Conservation (phyloP, 1,284 basidiomycete species). For the Tilletia setariae region DNA sequence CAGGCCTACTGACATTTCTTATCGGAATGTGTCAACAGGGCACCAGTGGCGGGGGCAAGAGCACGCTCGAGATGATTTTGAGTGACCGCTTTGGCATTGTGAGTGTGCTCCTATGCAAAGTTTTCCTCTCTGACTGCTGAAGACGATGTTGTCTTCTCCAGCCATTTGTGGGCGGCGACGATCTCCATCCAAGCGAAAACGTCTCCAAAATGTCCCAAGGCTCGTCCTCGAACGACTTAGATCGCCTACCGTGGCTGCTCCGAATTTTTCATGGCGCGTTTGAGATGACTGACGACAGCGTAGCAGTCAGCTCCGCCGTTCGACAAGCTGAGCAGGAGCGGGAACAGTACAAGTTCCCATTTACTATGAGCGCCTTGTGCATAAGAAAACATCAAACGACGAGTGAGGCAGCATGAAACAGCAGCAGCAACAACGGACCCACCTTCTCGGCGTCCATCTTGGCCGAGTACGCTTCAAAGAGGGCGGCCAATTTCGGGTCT, state of each 20-base stretch:
- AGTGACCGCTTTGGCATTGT: neutral
- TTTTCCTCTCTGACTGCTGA: neutral
- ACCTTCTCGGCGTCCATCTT: slow-evolving; percentile 72
- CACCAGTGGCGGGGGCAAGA: slow-evolving; percentile 65
- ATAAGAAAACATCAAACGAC: no score
- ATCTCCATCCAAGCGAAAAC: slow-evolving; percentile 76
- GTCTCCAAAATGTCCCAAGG: slow-evolving; percentile 83
- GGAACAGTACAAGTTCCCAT: no score
- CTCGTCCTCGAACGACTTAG: slow-evolving; percentile 69
- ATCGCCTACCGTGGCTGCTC: slow-evolving; percentile 81
- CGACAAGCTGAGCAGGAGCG: neutral
- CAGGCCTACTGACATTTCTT: neutral
- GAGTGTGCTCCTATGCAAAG: slow-evolving; percentile 29
- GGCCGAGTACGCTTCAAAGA: slow-evolving; percentile 74
- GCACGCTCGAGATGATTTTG: slow-evolving; percentile 65
- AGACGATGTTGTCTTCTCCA: neutral
- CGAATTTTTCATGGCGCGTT: slow-evolving; percentile 67
- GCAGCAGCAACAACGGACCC: no score
- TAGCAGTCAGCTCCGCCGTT: neutral
- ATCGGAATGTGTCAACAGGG: slow-evolving; percentile 8
- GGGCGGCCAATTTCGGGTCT: slow-evolving; percentile 67
- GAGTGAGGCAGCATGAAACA: no score
- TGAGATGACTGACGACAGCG: slow-evolving; percentile 25
- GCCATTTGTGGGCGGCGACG: slow-evolving; percentile 85
- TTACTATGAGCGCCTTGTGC: no score